phyloP scores from a whole-genome alignment of 148 eudicot genomes.

The Hydrangea macrophylla region DNA sequence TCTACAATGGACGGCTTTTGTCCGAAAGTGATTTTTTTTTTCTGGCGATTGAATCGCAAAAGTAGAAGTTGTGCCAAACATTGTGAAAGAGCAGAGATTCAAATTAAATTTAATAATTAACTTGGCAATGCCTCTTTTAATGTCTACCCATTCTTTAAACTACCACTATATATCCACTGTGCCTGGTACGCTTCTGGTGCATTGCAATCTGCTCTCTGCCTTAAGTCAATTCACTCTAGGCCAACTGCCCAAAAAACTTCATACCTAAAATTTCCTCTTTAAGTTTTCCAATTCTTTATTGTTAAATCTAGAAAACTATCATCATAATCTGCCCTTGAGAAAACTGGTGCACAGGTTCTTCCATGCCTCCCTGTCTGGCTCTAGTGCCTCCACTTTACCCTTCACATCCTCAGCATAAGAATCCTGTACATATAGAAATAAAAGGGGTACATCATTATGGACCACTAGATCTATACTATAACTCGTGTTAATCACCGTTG shows the following conservation, averaged over 20 bases:
- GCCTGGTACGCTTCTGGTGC: conserved; percentile 9
- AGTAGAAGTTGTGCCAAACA: no score
- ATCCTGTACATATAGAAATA: conserved; percentile 34
- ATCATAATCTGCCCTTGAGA: conserved; percentile 58
- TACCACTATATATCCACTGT: neutral
- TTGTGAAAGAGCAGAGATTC: no score
- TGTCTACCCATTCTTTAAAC: neutral
- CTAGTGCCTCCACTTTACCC: conserved; percentile 39
- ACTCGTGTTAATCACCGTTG: neutral
- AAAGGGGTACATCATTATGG: neutral
- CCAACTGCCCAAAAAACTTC: neutral
- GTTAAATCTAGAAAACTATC: neutral
- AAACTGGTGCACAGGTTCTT: conserved; percentile 62
- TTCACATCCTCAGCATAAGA: conserved; percentile 50
- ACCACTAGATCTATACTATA: neutral
- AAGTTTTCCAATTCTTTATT: neutral
- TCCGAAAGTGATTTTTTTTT: no score
- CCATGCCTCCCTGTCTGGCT: conserved; percentile 81
- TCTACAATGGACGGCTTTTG: no score
- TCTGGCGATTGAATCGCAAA: no score
- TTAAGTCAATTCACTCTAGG: neutral
- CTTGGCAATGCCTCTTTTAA: neutral
- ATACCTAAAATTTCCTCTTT: conserved; percentile 2
- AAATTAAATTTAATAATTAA: neutral
- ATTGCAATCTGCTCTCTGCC: neutral